phyloP scores from a whole-genome alignment of 495 filamentous ascomycete genomes.

The Hypomontagnella submonticulosa region DNA sequence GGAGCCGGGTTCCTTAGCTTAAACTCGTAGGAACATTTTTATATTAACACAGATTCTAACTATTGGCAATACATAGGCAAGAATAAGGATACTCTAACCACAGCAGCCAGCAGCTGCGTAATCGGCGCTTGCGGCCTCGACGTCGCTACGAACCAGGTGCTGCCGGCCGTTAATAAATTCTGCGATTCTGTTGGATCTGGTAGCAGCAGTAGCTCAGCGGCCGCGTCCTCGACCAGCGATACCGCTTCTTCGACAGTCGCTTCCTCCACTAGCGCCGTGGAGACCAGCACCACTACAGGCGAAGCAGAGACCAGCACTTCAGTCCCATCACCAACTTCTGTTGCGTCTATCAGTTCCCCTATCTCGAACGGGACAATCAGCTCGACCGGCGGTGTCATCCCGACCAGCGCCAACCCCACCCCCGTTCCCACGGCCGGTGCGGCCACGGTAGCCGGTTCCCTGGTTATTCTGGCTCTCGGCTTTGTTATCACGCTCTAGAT shows the following conservation, averaged over 20 bases:
- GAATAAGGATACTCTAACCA: constrained; percentile 48
- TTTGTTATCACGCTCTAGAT: neutral
- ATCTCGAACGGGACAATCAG: constrained; percentile 13
- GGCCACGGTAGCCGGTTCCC: neutral
- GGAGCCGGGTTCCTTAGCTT: no score
- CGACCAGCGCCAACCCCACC: constrained; percentile 6
- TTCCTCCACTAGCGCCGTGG: constrained; percentile 22
- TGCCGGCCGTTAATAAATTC: constrained; percentile 52
- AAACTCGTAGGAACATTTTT: no score
- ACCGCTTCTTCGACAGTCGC: constrained; percentile 11
- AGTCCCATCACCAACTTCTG: constrained; percentile 14
- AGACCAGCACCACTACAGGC: constrained; percentile 9
- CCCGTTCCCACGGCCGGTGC: constrained; percentile 12
- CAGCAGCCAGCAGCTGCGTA: constrained; percentile 53
- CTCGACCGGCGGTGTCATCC: constrained; percentile 10
- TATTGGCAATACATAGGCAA: constrained; percentile 18
- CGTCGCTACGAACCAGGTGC: constrained; percentile 51
- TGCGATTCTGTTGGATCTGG: constrained; percentile 45
- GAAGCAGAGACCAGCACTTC: constrained; percentile 1
- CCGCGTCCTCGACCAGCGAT: constrained; percentile 16
- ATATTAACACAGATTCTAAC: constrained; percentile 10
- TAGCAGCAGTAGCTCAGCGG: constrained; percentile 24
- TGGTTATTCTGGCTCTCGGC: constrained; percentile 14
- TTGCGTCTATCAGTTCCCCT: neutral
- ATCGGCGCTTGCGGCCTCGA: constrained; percentile 49